Base-by-base conservation (phyloP, 2,329 filamentous ascomycete genomes). In the Colletotrichum trifolii region DNA sequence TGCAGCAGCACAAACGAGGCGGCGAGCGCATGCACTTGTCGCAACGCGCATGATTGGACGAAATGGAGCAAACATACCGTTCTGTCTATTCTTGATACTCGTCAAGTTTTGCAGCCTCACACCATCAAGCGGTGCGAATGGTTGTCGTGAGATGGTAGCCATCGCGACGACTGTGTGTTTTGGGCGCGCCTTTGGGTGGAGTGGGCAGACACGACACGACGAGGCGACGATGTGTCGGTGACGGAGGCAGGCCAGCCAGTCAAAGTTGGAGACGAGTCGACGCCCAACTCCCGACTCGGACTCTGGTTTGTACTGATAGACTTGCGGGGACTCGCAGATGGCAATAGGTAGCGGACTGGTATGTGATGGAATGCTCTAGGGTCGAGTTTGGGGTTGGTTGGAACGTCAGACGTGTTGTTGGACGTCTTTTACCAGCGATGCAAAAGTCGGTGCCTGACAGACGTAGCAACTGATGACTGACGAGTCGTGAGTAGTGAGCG, bases 11-110 rank as follows among this genome's bases (percentile, higher is more conserved):
- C 45, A 40, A n/a, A 40, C 39, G 10, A 33, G 34, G 35, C 55
- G 34, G 39, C 35, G 40, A 17, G 10, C 43, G 5, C 47, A 34
- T 15, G 15, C 36, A 35, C 48, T 13, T 43, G 15, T 15, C 33
- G 13, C 33, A 43, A 59, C 39, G 46, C 48, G 15, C n/a, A 34
- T 59, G 60, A 54, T 54, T 64, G 48, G 53, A 54, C 38, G 53
- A 49, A 43, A 4, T 8, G 55, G 60, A 64, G 38, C 36, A 45
- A 61, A 82, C 85, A 71, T 85, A 90, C 88, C 85, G 82, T 90
- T 90, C 74, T 94, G 91, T 77, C 89, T 84, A 77, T 94, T 94
- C 83, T 94, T 95, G 54, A 90, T 79, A 78, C 88, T 93, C 34
- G 89, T 89, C 71, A 95, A 81, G 69, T 83, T 87, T 76, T 93